Evolutionary conservation across 208 protist genomes (phyloP), one percentile per base, ranked within the genome.

Genomic region (Crithidia acanthocephali): DNA sequence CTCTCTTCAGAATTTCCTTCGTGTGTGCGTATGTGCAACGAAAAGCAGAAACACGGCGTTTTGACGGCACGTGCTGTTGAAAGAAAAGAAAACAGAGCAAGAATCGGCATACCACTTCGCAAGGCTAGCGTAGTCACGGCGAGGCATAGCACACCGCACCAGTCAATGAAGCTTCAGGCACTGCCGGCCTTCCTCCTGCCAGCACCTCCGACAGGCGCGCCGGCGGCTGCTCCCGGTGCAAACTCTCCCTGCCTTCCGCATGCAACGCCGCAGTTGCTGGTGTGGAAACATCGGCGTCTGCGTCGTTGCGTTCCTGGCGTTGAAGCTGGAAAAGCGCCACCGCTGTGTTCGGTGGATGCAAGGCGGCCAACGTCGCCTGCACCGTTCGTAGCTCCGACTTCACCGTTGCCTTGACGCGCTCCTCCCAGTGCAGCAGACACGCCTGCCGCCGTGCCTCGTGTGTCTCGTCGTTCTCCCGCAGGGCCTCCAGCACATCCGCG

Each of bases 401-500:
- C 40, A 89, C 61, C 28, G 61, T 51, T 0, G 27, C 20, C 7
- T 56, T 22, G 47, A 90, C 75, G 9, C 44, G 27, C 2, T 23
- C 23, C 33, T 88, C 66, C 82, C 77, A 90, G 11, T 37, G 6
- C 22, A 66, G 42, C 55, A 93, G 58, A 13, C 51, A 28, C 13
- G 37, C 53, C 25, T 35, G 61, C 33, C 78, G 47, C 13, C 59
- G 65, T 23, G 15, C 42, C 13, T 58, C 73, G 13, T 72, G 74
- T 0, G 60, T 45, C 15, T 32, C 60, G 35, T 70, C 64, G 22
- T 83, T 72, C 0, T 74, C 47, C 2, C 57, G 64, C 61, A 87
- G 60, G 56, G 83, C 77, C 35, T 89, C 84, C 7, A 94, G 71
- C 30, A 94, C 42, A 0, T 53, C 15, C 9, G 63, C 68, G 5